These are phyloP conservation scores for Mycena indigotica DNA, from an alignment of 768 basidiomycete species.

Conservation along the genomic window DNA sequence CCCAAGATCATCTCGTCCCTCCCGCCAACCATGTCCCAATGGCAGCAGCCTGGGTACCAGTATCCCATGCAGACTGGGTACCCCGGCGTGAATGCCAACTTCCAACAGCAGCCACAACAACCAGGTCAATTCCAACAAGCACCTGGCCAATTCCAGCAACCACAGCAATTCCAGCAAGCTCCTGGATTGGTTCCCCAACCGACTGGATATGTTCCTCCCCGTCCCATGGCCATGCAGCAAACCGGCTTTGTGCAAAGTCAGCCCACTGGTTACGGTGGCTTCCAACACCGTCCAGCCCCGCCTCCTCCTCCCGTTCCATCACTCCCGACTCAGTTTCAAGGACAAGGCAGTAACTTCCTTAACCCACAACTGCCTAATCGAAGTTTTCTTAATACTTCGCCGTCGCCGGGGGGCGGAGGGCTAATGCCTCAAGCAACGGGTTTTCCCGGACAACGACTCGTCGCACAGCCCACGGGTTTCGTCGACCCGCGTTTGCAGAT, in stretches of 20 bases:
- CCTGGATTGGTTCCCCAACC: conserved; percentile 56
- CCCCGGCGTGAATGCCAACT: conserved; percentile 17
- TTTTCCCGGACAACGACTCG: conserved; percentile 50
- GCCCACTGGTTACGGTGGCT: conserved; percentile 53
- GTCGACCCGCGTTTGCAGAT: conserved; percentile 82
- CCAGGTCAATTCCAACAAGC: conserved; percentile 35
- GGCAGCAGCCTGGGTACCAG: conserved; percentile 43
- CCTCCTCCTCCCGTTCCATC: conserved; percentile 65
- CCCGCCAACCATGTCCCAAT: conserved; percentile 66
- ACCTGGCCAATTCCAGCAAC: conserved; percentile 35
- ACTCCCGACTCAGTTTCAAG: conserved; percentile 63
- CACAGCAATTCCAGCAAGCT: conserved; percentile 14
- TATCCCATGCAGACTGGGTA: conserved; percentile 35
- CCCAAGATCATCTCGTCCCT: neutral
- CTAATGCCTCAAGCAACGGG: conserved; percentile 61
- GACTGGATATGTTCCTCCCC: conserved; percentile 54
- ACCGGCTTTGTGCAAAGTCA: conserved; percentile 58
- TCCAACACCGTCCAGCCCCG: conserved; percentile 47
- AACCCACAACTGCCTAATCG: conserved; percentile 45
- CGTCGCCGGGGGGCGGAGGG: conserved; percentile 45
- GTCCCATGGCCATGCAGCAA: conserved; percentile 60
- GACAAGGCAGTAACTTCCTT: conserved; percentile 43
- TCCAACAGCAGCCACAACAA: conserved; percentile 26
- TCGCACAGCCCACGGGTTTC: conserved; percentile 78
- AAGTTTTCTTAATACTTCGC: conserved; percentile 58